phyloP scores from a whole-genome alignment of 1,284 basidiomycete genomes.

The Anthracocystis walkeri region DNA sequence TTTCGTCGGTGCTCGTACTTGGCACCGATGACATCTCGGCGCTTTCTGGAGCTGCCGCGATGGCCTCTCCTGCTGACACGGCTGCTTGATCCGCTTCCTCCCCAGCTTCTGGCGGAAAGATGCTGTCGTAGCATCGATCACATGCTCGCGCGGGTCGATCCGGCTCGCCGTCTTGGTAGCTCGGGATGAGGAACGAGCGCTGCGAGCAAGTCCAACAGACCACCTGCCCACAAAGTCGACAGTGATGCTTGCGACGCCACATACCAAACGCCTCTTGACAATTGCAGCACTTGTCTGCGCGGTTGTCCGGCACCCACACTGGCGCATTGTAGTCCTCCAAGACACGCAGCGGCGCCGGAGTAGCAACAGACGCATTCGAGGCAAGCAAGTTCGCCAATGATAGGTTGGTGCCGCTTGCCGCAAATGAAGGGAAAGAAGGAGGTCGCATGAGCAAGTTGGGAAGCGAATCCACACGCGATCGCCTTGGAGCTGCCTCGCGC shows the following conservation, averaged over 20 bases:
- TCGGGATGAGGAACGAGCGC: conserved; percentile 66
- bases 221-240: conserved; percentile 86
- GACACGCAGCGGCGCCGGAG: conserved; percentile 46
- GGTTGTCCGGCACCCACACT: conserved; percentile 89
- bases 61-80: background rate
- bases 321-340: conserved; percentile 91
- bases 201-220: conserved; percentile 80
- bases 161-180: conserved; percentile 61
- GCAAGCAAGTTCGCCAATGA: conserved; percentile 41
- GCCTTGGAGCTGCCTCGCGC: conserved; percentile 14
- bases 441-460: conserved; percentile 47
- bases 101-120: conserved; percentile 73
- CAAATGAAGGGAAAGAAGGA: conserved; percentile 44
- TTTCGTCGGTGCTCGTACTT: conserved; percentile 40
- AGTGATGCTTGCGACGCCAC: conserved; percentile 86
- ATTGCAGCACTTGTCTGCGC: conserved; percentile 83
- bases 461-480: conserved; percentile 44
- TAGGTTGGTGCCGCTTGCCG: conserved; percentile 23
- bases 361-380: conserved; percentile 21
- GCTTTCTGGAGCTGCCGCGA: conserved; percentile 12
- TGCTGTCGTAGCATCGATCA: conserved; percentile 84
- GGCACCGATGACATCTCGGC: conserved; percentile 42
- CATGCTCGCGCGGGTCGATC: conserved; percentile 81
- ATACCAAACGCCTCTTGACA: conserved; percentile 83
- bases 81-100: conserved; percentile 30